Base-by-base conservation (phyloP, 345 rosid species). In the Ricinus communis region DNA sequence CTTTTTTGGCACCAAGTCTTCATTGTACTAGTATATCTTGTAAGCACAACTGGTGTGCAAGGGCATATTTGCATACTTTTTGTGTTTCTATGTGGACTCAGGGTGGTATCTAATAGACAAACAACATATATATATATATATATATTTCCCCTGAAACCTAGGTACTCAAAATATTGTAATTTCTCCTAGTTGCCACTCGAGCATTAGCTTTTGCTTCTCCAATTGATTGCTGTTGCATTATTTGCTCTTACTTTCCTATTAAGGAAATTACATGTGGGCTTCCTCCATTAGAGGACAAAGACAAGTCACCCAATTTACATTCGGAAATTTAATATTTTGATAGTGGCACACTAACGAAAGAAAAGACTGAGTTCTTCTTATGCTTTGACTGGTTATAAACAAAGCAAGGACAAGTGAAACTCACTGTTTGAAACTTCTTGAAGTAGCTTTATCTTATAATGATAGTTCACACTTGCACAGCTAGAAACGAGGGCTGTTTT, bases 221-320 rank as follows among this genome's bases (percentile, higher is more conserved):
- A 55, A 30, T 33, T 33, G 25, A 19, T 60, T 31, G 40, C 43
- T 33, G 15, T 30, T 18, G 25, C 40, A 38, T 40, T 62, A 30
- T 18, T 65, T 11, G 5, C 6, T 33, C 24, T 40, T 38, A 22
- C 66, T 22, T 41, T 21, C 11, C 25, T 22, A 38, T 21, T 2
- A 40, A 91, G 99, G 91, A 92, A 71, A 76, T 79, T 66, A 87
- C 91, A 3, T 94, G 98, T 55, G 96, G 97, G 45, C 92, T 90
- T 85, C 92, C 92, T 75, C 96, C 91, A 18, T 51, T 87, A 52
- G 99, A 92, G 83, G 92, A 87, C 65, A 89, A 92, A 70, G 87
- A 82, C 21, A 86, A 85, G 81, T 90, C 95, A 71, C 76, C 82
- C 55, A 88, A 87, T 74, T 65, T 76, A 69, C 76, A 87, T 73